Evolutionary conservation across 2,329 filamentous ascomycete species (phyloP).

Genomic region (Pyrenochaeta sp.): DNA sequence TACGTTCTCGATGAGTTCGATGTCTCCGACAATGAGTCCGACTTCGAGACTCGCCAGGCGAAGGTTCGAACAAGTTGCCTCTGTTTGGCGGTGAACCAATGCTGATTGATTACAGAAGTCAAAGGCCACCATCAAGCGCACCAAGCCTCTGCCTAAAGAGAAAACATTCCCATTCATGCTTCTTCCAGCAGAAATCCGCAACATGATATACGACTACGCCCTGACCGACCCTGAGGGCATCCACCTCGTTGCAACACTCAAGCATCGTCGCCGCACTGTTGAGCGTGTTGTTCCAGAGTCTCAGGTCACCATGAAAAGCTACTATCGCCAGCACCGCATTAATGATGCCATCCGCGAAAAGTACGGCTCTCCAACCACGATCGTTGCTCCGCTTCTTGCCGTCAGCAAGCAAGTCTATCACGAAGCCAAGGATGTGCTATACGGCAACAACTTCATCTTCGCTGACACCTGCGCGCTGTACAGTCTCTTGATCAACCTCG

Average conservation of each 20-base stretch:
- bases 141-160: conserved; percentile 35
- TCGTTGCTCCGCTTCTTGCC: conserved; percentile 37
- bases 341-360: conserved; percentile 15
- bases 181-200: conserved; percentile 44
- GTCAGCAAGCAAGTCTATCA: conserved; percentile 37
- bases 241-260: conserved; percentile 29
- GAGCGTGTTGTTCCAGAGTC: conserved; percentile 21
- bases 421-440: conserved; percentile 37
- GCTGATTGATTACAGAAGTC: conserved; percentile 30
- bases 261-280: conserved; percentile 39
- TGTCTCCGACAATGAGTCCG: conserved; percentile 25
- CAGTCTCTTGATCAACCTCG: conserved; percentile 41
- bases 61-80: conserved; percentile 36
- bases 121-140: conserved; percentile 13
- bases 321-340: neutral
- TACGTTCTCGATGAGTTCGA: conserved; percentile 37
- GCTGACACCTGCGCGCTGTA: conserved; percentile 38
- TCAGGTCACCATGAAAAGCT: neutral
- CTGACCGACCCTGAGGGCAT: conserved; percentile 37
- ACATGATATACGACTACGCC: conserved; percentile 41
- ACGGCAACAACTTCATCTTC: conserved; percentile 39
- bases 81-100: neutral
- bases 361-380: conserved; percentile 7
- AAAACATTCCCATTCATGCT: conserved; percentile 45
- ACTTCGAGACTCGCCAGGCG: conserved; percentile 21